phyloP scores from a whole-genome alignment of 441 rosid genomes.

The Erysimum cheiri region DNA sequence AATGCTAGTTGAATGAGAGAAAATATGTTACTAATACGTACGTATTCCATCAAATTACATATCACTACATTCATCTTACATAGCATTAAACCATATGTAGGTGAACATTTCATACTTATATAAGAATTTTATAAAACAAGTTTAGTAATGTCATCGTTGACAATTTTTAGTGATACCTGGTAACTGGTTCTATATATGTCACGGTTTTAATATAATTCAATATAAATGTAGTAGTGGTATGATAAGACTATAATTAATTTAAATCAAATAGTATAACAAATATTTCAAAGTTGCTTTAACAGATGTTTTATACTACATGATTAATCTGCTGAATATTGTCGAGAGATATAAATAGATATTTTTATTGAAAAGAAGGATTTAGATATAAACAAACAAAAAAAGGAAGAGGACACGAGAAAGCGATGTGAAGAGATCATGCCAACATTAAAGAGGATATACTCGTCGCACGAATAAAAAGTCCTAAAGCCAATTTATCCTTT shows the following conservation, averaged over 20 bases:
- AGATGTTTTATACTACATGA: constrained; percentile 29
- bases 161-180: background rate
- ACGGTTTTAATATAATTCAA: background rate
- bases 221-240: background rate
- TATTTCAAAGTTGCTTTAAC: constrained; percentile 19
- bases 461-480: constrained; percentile 44
- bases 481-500: constrained; percentile 32
- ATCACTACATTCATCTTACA: background rate
- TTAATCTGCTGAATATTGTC: constrained; percentile 22
- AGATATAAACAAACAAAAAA: background rate
- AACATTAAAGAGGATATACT: constrained; percentile 44
- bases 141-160: constrained; percentile 11
- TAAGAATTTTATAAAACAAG: background rate
- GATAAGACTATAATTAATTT: constrained; percentile 6
- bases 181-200: constrained; percentile 23
- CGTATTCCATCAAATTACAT: too few relatives aligned
- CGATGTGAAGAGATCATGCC: constrained; percentile 44
- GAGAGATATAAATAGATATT: background rate
- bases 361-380: background rate
- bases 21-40: too few relatives aligned
- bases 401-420: constrained; percentile 38
- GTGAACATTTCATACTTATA: background rate
- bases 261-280: background rate
- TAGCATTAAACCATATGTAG: background rate
- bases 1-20: background rate